phyloP scores from a whole-genome alignment of 2,329 filamentous ascomycete species.

The Hymenoscyphus salicellus region DNA sequence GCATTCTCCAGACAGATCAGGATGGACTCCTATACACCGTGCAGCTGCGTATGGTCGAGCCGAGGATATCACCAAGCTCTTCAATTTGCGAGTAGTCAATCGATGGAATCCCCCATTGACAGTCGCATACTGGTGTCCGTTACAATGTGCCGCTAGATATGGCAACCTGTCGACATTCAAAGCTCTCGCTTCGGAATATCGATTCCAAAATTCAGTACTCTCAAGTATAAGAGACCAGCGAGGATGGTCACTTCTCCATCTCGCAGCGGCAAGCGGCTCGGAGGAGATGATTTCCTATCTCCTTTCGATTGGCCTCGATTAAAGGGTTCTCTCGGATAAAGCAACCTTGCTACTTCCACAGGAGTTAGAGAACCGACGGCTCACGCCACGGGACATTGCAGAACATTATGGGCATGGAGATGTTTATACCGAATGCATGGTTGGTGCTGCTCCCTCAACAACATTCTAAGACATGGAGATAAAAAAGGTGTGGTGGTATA shows the following conservation, averaged over 20 bases:
- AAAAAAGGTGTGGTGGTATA: neutral
- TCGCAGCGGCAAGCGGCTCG: neutral
- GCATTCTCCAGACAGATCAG: neutral
- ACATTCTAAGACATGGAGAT: neutral
- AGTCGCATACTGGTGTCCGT: neutral
- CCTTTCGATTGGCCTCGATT: neutral
- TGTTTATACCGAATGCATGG: neutral
- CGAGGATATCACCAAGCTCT: neutral
- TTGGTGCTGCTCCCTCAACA: neutral
- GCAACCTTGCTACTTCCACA: neutral
- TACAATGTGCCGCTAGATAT: neutral
- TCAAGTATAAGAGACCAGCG: neutral
- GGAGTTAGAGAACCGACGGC: neutral
- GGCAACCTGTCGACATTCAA: neutral
- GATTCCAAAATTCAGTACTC: neutral
- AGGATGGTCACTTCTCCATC: neutral
- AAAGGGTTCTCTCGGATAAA: neutral
- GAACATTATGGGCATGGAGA: neutral
- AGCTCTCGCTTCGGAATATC: neutral
- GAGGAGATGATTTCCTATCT: neutral
- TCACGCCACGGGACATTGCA: neutral
- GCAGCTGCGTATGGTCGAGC: neutral
- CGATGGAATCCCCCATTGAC: neutral
- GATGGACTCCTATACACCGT: neutral
- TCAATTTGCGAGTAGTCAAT: neutral